Evolutionary conservation across 352 stramenopile species (phyloP), one percentile per base, ranked within the genome.

Genomic region (Thraustochytrium sp.): DNA sequence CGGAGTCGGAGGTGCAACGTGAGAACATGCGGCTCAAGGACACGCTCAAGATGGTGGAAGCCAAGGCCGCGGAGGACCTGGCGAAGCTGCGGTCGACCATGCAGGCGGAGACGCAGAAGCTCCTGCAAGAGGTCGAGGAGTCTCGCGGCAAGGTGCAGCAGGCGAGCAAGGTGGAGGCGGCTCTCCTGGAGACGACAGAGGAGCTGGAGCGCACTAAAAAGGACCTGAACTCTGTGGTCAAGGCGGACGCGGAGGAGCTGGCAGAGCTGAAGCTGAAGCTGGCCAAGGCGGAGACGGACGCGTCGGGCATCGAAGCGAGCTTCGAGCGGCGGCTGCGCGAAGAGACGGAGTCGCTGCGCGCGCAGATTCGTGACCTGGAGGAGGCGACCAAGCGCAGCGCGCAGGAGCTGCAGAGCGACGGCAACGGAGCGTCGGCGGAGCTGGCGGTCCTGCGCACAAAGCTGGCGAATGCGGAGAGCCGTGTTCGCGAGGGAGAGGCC

Each of bases 351-450:
- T 68, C 68, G 4, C 68, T 80, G 1, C 68, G 51, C 34, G 68
- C 68, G 8, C 68, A 80, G 68, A 68, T 80, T 13, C 46, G 68
- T 42, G 68, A 61, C 51, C 53, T 80, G 9, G 68, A 80, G 40
- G 44, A 68, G n/a, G 68, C 68, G 3, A 80, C 44, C 31, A 44
- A 64, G 48, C 29, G 31, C 31, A 64, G 31, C 31, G 68, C 51
- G 9, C 13, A 61, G 51, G 23, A 75, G 18, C 0, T 68, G n/a
- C 48, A 64, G 26, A 80, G 8, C 42, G 29, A 21, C 23, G 64
- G 64, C 16, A 54, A 77, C 2, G 42, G 38, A 3, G 16, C 46
- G 5, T 44, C 26, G 13, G 68, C 68, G 34, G 68, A 80, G 29
- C 42, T 68, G 3, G 44, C 68, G 3, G 51, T 36, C 18, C 11